These are phyloP conservation scores for Phytopythium montanum DNA, from an alignment of 352 stramenopile genomes.

Conservation along the genomic window DNA sequence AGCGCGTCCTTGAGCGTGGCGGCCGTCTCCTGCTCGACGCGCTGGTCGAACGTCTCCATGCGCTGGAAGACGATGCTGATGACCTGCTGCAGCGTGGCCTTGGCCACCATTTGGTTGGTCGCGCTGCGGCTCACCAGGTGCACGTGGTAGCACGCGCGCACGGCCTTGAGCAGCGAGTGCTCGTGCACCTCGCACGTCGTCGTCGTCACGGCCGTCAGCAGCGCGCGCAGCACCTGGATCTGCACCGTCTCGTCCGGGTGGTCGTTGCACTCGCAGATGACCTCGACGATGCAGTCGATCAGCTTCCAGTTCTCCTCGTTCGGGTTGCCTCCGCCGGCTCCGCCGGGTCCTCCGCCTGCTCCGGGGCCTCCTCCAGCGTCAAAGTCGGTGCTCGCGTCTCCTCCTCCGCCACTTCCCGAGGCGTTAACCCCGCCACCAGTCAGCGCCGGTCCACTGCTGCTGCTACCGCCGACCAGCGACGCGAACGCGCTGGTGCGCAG, in stretches of 20 bases:
- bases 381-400: conserved; percentile 16
- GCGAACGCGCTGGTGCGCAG: conserved; percentile 10
- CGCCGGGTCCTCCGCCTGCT: conserved; percentile 9
- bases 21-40: conserved; percentile 66
- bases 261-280: conserved; percentile 90
- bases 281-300: conserved; percentile 87
- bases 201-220: conserved; percentile 90
- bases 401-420: conserved; percentile 1
- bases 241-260: conserved; percentile 90
- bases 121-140: conserved; percentile 90
- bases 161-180: conserved; percentile 92
- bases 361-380: conserved; percentile 4
- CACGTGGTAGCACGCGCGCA: conserved; percentile 96
- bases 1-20: conserved; percentile 50
- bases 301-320: conserved; percentile 65
- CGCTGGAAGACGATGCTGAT: conserved; percentile 95
- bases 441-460: conserved; percentile 10
- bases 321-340: conserved; percentile 12
- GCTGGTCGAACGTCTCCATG: conserved; percentile 92
- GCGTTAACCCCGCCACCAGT: background rate
- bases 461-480: conserved; percentile 7
- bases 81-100: conserved; percentile 97
- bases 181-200: conserved; percentile 90
- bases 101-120: conserved; percentile 97
- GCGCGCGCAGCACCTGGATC: conserved; percentile 90